Conservation (phyloP, 2,329 filamentous ascomycete genomes). For the Talaromyces verruculosus region DNA sequence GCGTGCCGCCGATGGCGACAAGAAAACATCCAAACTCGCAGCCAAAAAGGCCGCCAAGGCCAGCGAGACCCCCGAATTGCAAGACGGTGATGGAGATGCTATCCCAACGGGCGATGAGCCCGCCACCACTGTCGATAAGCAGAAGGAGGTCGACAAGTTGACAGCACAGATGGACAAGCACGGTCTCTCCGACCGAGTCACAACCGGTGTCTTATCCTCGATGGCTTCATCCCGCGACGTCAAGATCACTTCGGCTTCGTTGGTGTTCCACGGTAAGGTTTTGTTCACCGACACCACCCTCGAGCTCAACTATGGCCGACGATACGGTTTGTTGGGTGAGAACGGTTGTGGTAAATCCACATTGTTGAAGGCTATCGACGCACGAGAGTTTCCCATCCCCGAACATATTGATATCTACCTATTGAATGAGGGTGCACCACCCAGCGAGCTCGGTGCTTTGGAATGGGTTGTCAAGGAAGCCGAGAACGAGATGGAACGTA, state of each 20-base stretch:
- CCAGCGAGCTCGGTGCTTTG: constrained; percentile 82
- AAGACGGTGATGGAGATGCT: constrained; percentile 62
- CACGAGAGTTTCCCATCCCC: constrained; percentile 92
- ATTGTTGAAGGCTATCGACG: constrained; percentile 90
- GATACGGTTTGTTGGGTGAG: constrained; percentile 94
- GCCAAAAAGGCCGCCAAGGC: constrained; percentile 61
- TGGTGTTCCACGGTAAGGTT: constrained; percentile 97
- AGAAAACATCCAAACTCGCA: constrained; percentile 71
- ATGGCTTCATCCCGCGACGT: constrained; percentile 84
- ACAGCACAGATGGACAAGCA: constrained; percentile 93
- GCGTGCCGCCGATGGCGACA: constrained; percentile 66
- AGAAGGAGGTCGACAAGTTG: constrained; percentile 80
- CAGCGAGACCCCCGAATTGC: constrained; percentile 47
- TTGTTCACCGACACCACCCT: constrained; percentile 91
- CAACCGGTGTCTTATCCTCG: constrained; percentile 91
- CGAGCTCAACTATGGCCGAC: constrained; percentile 87
- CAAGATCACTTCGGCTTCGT: constrained; percentile 89
- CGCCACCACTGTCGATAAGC: constrained; percentile 69
- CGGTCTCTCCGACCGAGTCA: constrained; percentile 95
- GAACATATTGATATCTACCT: constrained; percentile 98
- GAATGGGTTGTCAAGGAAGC: constrained; percentile 98
- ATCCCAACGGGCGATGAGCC: constrained; percentile 61
- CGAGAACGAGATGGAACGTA: constrained; percentile 83
- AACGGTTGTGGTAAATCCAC: constrained; percentile 99
- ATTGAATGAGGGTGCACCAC: constrained; percentile 92